phyloP scores from a whole-genome alignment of 2,329 filamentous ascomycete genomes.

The Colletotrichum cuscutae region DNA sequence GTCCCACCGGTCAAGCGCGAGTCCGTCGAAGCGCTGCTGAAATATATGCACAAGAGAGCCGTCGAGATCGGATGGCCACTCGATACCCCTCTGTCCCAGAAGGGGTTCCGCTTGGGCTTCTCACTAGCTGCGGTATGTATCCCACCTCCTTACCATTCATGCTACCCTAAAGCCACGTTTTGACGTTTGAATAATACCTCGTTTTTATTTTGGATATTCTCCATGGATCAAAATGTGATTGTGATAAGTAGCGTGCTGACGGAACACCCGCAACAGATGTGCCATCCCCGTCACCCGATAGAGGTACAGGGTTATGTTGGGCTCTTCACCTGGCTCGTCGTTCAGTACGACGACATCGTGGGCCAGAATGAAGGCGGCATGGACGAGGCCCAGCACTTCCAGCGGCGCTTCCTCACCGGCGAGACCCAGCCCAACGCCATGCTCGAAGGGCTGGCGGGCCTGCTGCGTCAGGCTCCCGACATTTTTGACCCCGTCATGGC shows the following conservation, averaged over 20 bases:
- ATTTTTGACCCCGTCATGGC: constrained; percentile 36
- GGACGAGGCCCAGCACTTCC: constrained; percentile 35
- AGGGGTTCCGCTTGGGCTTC: constrained; percentile 37
- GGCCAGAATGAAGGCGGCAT: constrained; percentile 36
- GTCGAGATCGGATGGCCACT: constrained; percentile 36
- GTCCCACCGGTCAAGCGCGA: constrained; percentile 32
- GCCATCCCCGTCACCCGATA: constrained; percentile 36
- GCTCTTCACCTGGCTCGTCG: constrained; percentile 39
- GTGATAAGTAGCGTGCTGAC: background rate
- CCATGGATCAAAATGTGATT: background rate
- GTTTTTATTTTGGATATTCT: background rate
- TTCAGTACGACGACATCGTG: constrained; percentile 38
- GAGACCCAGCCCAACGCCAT: constrained; percentile 36
- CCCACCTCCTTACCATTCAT: background rate
- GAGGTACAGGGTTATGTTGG: constrained; percentile 36
- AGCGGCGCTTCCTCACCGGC: constrained; percentile 36
- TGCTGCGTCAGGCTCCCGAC: constrained; percentile 36
- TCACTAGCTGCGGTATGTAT: constrained; percentile 34
- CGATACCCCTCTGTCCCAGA: constrained; percentile 35
- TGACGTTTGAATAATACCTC: no score
- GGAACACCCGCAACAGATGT: constrained; percentile 30
- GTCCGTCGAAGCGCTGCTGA: constrained; percentile 32
- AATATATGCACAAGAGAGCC: constrained; percentile 37
- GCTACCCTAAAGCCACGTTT: background rate
- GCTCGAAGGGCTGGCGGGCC: constrained; percentile 32